Base-by-base conservation (phyloP, 164 flowering plant genomes). In the Liriodendron chinense region DNA sequence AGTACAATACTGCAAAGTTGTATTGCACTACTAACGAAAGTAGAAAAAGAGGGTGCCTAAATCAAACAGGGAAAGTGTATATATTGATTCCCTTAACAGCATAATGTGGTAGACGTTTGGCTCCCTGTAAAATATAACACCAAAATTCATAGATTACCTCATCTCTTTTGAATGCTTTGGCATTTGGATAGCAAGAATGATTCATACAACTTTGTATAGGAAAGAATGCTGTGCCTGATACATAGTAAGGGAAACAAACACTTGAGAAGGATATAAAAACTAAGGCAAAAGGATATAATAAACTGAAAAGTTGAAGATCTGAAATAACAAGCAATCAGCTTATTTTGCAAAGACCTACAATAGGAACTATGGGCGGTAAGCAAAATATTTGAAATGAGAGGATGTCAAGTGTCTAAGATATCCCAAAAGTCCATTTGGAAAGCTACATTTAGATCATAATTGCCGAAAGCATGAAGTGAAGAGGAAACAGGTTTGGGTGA, bases 181-280 rank as follows among this genome's bases (percentile, higher is more conserved):
- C 94, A 86, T 93, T 94, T 62, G 99, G 99, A 80, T 74, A 72
- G 71, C 99, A 96, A 5, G 98, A 94, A 82, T 96, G 98, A 78
- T 96, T 96, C 92, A 96, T 94, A 74, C 99, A 96, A 81, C 98
- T 94, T 75, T 96, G 98, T 72, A 96, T 59, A 34, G 99, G 96
- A 74, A 81, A 96, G 82, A 96, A 96, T 28, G 97, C 98, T 48
- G 97, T 89, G 65, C 99, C 99, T 96, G 71, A 70, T 14, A 79
- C 43, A 75, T 72, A 49, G 76, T 22, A 72, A 28, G 18, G 7
- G 34, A 50, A 76, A 28, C 48, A 47, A 22, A 24, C 53, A 59
- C 57, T 26, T 21, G 61, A 57, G 57, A 53, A 59, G 7, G 47
- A 5, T 59, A 12, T 34, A 10, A 26, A 8, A 50, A 12, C 63